Percentiles rank a stretch among this genome's conserved stretches.
Conservation (phyloP, 371 early-diverging fungal genomes). For the Apophysomyces variabilis region DNA sequence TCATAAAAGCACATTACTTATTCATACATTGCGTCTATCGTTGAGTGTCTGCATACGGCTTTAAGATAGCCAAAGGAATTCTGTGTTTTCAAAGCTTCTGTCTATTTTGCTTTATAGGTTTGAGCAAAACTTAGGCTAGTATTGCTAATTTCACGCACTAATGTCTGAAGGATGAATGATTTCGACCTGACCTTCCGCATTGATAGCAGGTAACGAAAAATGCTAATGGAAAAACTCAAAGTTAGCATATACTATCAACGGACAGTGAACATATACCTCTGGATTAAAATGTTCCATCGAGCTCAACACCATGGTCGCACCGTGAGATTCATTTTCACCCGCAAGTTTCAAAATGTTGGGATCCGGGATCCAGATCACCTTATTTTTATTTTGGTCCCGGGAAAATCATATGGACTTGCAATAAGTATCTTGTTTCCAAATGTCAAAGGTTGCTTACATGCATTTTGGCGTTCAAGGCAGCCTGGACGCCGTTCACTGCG, state of each 20-base stretch:
- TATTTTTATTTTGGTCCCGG: neutral
- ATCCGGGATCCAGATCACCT: conserved; percentile 86
- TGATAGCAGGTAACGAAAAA: conserved; percentile 28
- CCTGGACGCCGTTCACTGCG: conserved; percentile 81
- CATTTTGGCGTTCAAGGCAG: conserved; percentile 86
- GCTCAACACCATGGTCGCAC: conserved; percentile 56
- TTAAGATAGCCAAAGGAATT: too few species aligned
- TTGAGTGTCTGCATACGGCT: too few species aligned
- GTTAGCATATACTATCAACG: neutral
- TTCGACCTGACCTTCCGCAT: conserved; percentile 16
- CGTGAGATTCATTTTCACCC: conserved; percentile 36
- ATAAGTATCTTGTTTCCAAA: neutral
- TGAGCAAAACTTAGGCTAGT: neutral
- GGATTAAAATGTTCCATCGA: conserved; percentile 79
- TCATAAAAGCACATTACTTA: neutral
- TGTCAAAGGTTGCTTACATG: conserved; percentile 43
- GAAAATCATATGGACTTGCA: neutral
- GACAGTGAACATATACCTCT: conserved; percentile 17
- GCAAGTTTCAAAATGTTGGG: conserved; percentile 46
- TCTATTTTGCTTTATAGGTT: too few species aligned
- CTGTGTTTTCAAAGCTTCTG: too few species aligned
- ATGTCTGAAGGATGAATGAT: neutral
- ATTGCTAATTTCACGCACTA: neutral
- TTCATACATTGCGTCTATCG: neutral
- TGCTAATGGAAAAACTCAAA: neutral